Evolutionary conservation across 2,329 filamentous ascomycete species (phyloP), one percentile per base, ranked within the genome.

Genomic region (Metarhizium guizhouense): DNA sequence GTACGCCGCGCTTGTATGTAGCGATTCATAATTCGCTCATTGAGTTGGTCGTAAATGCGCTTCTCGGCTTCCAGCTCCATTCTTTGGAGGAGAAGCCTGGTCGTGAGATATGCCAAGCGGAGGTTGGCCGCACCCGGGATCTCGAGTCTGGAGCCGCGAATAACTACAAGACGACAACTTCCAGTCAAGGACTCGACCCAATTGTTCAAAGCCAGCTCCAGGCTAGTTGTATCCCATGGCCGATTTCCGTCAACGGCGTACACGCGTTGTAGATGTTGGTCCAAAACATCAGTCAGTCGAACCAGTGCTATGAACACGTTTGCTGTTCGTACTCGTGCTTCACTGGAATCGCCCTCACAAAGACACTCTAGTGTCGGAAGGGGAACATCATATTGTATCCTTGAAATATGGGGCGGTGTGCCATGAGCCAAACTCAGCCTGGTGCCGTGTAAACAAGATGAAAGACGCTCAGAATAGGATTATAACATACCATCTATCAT

Each of bases 401-500:
- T 65, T 11, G 71, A 67, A 11, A 82, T 74, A 30, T 75, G 74
- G 3, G 76, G 72, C 1, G 78, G 40, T n/a, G 10, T 43, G 6
- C 40, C 40, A 43, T 43, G 16, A 18, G 40, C 40, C 40, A 43
- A 43, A 18, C 16, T n/a, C 40, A 43, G 40, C 40, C 40, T 43
- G 25, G 6, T 43, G 40, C 6, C 10, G 40, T n/a, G 10, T 43
- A 2, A 43, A 14, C 40, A n/a, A 6, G 6, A 18, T 43, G 6
- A 18, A 16, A 6, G 40, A 18, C 3, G 3, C 40, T 3, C 11
- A 43, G 6, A 6, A 18, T 14, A 2, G 3, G 16, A n/a, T 2
- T 30, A 5, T 25, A 10, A 61, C 67, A 53, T 66, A 80, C 80
- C 81, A 83, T 53, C 75, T 71, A 61, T 84, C 80, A 52, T 81